Evolutionary conservation across 345 rosid species (phyloP).

Genomic region (Lagerstroemia speciosa): DNA sequence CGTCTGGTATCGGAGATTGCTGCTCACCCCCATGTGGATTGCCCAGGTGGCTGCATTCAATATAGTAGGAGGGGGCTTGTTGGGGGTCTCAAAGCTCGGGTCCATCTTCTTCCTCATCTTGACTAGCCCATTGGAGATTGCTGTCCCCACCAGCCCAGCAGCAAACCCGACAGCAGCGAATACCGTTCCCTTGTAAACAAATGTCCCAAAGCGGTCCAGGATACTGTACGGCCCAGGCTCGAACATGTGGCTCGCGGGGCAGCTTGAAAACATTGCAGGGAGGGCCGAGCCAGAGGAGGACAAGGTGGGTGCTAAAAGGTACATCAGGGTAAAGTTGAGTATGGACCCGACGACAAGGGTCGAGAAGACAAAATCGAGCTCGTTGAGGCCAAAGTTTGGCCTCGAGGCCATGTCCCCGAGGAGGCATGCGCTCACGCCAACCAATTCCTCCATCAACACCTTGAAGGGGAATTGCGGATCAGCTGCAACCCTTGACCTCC

Average conservation of each 20-base stretch:
- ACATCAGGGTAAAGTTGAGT: conserved; percentile 85
- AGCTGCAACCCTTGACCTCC: conserved; percentile 88
- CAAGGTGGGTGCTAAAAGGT: conserved; percentile 72
- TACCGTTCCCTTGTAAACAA: conserved; percentile 68
- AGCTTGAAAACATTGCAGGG: conserved; percentile 65
- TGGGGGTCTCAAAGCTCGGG: conserved; percentile 75
- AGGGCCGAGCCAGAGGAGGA: conserved; percentile 30
- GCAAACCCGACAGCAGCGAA: conserved; percentile 88
- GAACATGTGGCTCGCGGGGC: conserved; percentile 90
- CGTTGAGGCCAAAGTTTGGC: conserved; percentile 88
- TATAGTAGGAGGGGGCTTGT: conserved; percentile 81
- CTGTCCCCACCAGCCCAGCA: conserved; percentile 88
- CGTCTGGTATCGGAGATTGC: conserved; percentile 87
- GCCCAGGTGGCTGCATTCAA: conserved; percentile 91
- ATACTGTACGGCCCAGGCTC: conserved; percentile 57
- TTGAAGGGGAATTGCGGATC: conserved; percentile 95
- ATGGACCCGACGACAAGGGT: conserved; percentile 84
- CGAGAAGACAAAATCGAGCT: conserved; percentile 90
- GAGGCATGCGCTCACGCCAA: conserved; percentile 79
- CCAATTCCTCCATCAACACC: conserved; percentile 91
- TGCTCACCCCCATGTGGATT: conserved; percentile 79
- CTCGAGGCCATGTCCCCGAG: conserved; percentile 98
- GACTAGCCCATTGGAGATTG: conserved; percentile 71
- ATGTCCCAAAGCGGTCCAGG: conserved; percentile 57
- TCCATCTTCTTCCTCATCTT: conserved; percentile 93